Base-by-base conservation (phyloP, 140 eudicot species). In the Bidens hawaiensis region DNA sequence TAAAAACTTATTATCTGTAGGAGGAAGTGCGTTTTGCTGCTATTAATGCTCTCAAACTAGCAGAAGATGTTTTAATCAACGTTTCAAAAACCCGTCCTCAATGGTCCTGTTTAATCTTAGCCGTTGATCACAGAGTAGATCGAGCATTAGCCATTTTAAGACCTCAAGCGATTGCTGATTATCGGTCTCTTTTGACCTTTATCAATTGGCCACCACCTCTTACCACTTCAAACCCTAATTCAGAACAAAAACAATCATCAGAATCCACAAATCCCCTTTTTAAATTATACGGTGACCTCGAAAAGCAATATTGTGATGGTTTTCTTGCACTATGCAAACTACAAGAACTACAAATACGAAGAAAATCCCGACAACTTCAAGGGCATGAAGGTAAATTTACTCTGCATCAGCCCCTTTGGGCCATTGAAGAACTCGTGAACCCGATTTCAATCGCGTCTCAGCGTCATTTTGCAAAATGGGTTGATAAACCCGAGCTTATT, bases 131-230 rank as follows among this genome's bases (percentile, higher is more conserved):
- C 82, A 75, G 97, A 77, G 87, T 94, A 4, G 99, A 83, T 60
- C 84, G 94, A 64, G 88, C 95, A 10, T 74, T 94, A 59, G 97
- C 95, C 76, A 85, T 78, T 73, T 64, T 94, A 40, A 79, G 99
- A 71, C 95, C 99, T 31, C 97, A 94, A 70, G 83, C 97, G 28
- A 85, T 94, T 65, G 95, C 97, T 26, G 99, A 88, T 79, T 89
- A 94, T 58, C 87, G 99, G 0, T 75, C 88, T 51, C 88, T 94
- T 41, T 89, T 94, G 61, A 40, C 80, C 58, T 85, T 90, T 25
- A 88, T 88, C 52, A 83, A 84, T 36, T 88, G 99, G 99, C 99
- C 99, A 38, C 99, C 97, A 13, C 87, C 95, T 48, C 72, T 93
- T 0, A 62, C 96, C 62, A 74, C 81, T 30, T 81, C 69, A 62